Evolutionary conservation across 2,329 filamentous ascomycete genomes (phyloP).

Genomic region (Phoma sp.): DNA sequence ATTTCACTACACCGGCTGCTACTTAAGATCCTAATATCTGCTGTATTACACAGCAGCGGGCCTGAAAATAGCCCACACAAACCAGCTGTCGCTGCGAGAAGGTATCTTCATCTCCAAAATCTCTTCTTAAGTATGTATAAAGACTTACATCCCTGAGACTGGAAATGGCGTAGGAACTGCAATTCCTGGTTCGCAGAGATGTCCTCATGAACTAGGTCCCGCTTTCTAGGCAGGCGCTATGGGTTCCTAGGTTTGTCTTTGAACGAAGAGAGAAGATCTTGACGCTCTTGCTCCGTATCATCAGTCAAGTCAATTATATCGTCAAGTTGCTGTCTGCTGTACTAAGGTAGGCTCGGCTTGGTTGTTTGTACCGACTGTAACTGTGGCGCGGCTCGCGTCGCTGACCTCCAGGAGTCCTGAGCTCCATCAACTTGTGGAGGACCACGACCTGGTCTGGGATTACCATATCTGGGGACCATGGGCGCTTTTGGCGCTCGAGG

Average conservation of each 20-base stretch:
- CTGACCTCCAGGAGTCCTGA: not conserved
- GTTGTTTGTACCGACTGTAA: not conserved
- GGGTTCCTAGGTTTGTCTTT: constrained; percentile 2
- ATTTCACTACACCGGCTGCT: too few relatives aligned
- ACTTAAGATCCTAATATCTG: too few relatives aligned
- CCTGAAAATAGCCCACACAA: too few relatives aligned
- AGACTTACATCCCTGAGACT: too few relatives aligned
- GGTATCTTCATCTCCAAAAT: too few relatives aligned
- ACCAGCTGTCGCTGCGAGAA: too few relatives aligned
- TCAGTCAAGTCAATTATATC: constrained; percentile 24
- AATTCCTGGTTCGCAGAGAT: not conserved
- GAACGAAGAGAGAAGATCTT: constrained; percentile 21
- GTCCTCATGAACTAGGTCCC: too few relatives aligned
- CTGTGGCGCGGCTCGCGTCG: not conserved
- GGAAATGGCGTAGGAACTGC: not conserved
- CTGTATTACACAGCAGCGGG: too few relatives aligned
- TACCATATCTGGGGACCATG: not conserved
- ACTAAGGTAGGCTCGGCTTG: not conserved
- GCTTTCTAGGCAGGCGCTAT: too few relatives aligned
- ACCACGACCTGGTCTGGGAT: not conserved
- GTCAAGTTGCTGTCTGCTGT: not conserved
- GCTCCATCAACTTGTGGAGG: constrained; percentile 8
- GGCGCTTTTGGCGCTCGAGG: not conserved
- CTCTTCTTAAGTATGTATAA: too few relatives aligned
- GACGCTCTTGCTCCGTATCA: constrained; percentile 22